Percentiles rank a stretch among this genome's conserved stretches.
phyloP scores from a whole-genome alignment of 176 grass and related monocot genomes.

The Carex cristatella region DNA sequence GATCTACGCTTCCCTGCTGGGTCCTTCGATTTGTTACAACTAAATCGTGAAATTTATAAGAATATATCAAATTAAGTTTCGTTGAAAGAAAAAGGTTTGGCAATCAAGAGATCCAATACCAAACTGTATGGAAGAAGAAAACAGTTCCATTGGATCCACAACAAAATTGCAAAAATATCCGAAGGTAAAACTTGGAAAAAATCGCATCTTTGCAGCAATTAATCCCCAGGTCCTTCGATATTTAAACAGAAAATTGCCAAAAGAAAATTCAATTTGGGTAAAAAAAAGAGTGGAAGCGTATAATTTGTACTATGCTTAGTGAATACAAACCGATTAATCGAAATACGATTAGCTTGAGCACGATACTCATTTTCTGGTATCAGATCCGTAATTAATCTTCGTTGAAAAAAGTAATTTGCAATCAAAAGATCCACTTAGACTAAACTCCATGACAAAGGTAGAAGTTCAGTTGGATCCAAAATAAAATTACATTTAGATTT shows the following conservation, averaged over 20 bases:
- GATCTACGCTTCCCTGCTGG: slow-evolving; percentile 26
- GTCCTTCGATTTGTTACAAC: slow-evolving; percentile 3
- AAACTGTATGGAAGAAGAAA: not conserved
- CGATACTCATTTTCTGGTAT: no score
- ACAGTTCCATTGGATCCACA: slow-evolving; percentile 13
- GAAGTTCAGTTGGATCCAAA: slow-evolving; percentile 14
- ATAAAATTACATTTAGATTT: slow-evolving; percentile 12
- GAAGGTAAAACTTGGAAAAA: slow-evolving; percentile 24
- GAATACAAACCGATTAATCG: no score
- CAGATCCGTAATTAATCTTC: no score
- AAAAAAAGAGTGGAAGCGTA: not conserved
- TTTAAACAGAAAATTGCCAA: not conserved
- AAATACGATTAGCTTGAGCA: no score
- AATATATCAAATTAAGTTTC: not conserved
- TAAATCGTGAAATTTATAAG: no score
- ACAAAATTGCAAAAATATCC: not conserved
- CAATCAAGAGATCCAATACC: not conserved
- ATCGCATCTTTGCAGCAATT: not conserved
- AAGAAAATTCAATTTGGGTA: not conserved
- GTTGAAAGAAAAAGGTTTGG: not conserved
- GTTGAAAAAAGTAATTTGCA: not conserved
- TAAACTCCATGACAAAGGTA: not conserved
- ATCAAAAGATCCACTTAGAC: slow-evolving; percentile 2
- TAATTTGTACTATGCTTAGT: no score
- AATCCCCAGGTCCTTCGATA: slow-evolving; percentile 19